phyloP scores from a whole-genome alignment of 1,139 yeast species.

The Saccharomyces pastorianus region DNA sequence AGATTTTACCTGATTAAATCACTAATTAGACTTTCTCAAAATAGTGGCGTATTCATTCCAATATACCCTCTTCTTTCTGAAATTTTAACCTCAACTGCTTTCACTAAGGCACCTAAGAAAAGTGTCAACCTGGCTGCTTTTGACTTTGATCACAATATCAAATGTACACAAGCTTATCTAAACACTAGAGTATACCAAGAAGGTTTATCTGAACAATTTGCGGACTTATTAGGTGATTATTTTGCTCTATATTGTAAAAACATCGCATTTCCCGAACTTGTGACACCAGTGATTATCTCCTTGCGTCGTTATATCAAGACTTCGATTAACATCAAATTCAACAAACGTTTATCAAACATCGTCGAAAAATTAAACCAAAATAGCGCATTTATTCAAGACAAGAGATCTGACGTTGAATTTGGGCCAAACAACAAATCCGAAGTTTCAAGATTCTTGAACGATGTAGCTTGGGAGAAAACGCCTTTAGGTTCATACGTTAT shows the following conservation, averaged over 20 bases:
- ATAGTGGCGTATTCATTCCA: conserved; percentile 88
- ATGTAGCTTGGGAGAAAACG: conserved; percentile 69
- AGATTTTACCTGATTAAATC: conserved; percentile 83
- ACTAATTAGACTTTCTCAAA: conserved; percentile 72
- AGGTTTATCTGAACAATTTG: conserved; percentile 78
- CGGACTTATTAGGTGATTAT: conserved; percentile 74
- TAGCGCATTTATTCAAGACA: conserved; percentile 53
- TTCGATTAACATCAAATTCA: conserved; percentile 61
- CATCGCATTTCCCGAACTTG: conserved; percentile 91
- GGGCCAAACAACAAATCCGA: conserved; percentile 76
- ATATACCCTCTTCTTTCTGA: conserved; percentile 80
- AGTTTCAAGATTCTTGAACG: conserved; percentile 66
- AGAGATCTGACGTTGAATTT: conserved; percentile 69
- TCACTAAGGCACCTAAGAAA: conserved; percentile 61
- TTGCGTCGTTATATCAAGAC: conserved; percentile 75
- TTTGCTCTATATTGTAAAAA: conserved; percentile 74
- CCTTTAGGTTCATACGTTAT: conserved; percentile 82
- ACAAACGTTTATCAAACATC: conserved; percentile 65
- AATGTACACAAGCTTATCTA: conserved; percentile 74
- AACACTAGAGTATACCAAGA: conserved; percentile 83
- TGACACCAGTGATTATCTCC: conserved; percentile 74
- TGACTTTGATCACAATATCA: conserved; percentile 79
- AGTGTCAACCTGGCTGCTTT: conserved; percentile 59
- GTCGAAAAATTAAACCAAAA: conserved; percentile 78
- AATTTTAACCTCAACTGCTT: conserved; percentile 69